Evolutionary conservation across 2,329 filamentous ascomycete genomes (phyloP).

Genomic region (Apiospora marii): DNA sequence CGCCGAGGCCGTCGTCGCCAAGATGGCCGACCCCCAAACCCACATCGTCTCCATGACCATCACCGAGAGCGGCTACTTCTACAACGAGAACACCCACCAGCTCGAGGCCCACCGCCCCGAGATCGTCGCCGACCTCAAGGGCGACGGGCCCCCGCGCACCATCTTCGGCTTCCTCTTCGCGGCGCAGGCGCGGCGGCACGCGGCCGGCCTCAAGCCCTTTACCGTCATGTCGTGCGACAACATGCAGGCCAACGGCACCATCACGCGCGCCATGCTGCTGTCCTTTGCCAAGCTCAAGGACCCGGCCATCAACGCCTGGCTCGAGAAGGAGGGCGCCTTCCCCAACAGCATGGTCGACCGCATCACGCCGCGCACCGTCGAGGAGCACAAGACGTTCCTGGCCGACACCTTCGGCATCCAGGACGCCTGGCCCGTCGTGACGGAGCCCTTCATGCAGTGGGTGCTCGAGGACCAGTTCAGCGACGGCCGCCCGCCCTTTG

Average conservation of each 20-base stretch:
- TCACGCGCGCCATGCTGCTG: slow-evolving; percentile 59
- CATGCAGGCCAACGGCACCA: slow-evolving; percentile 64
- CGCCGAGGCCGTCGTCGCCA: slow-evolving; percentile 59
- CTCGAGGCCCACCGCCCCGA: slow-evolving; percentile 56
- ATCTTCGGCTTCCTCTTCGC: slow-evolving; percentile 62
- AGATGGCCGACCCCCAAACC: slow-evolving; percentile 63
- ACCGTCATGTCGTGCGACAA: slow-evolving; percentile 64
- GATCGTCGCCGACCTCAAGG: slow-evolving; percentile 56
- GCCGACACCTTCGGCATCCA: slow-evolving; percentile 54
- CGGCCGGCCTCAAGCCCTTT: slow-evolving; percentile 57
- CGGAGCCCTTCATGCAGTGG: slow-evolving; percentile 65
- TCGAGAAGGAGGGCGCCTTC: slow-evolving; percentile 55
- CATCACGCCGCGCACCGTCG: slow-evolving; percentile 59
- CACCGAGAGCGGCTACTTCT: slow-evolving; percentile 64
- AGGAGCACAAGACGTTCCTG: slow-evolving; percentile 53
- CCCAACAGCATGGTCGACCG: slow-evolving; percentile 65
- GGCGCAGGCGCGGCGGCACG: slow-evolving; percentile 54
- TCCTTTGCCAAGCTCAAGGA: slow-evolving; percentile 57
- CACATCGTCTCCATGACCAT: slow-evolving; percentile 63
- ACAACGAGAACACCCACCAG: slow-evolving; percentile 65
- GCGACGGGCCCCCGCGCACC: slow-evolving; percentile 52
- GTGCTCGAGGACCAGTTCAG: slow-evolving; percentile 61
- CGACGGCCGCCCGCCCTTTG: slow-evolving; percentile 59
- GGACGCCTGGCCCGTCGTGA: slow-evolving; percentile 61
- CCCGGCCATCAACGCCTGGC: slow-evolving; percentile 58